Percentiles rank a stretch among this genome's conserved stretches.
Conservation (phyloP, 305 asterid genomes). For the Salvia sclarea region DNA sequence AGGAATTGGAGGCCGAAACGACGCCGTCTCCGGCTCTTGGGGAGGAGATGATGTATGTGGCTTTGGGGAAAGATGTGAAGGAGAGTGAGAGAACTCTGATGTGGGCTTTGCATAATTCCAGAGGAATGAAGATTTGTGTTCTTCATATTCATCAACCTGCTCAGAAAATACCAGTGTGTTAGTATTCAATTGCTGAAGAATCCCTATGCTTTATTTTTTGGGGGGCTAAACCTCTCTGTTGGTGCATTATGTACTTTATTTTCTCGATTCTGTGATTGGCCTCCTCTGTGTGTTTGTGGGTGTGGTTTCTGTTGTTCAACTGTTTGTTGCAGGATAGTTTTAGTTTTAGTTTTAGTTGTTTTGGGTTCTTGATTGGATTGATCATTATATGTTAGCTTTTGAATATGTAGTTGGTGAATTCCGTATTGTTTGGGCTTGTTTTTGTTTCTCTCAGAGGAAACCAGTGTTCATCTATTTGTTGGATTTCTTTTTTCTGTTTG, state of each 20-base stretch:
- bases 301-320: neutral
- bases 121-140: constrained; percentile 58
- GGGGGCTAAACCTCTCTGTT: neutral
- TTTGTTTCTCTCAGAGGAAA: neutral
- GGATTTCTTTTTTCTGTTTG: neutral
- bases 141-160: constrained; percentile 89
- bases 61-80: constrained; percentile 72
- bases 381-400: constrained; percentile 3
- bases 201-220: neutral
- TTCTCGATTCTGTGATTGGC: constrained; percentile 4
- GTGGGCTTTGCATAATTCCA: constrained; percentile 74
- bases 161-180: constrained; percentile 68
- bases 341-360: neutral
- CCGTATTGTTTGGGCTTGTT: neutral
- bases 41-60: constrained; percentile 64
- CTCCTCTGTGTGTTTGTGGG: neutral
- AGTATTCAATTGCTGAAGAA: constrained; percentile 26
- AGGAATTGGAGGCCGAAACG: constrained; percentile 40
- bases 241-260: neutral
- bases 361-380: constrained; percentile 13
- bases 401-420: neutral
- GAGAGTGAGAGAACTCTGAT: constrained; percentile 55
- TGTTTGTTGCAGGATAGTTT: constrained; percentile 1
- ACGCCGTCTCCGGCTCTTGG: constrained; percentile 36
- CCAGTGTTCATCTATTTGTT: neutral